Evolutionary conservation across 768 basidiomycete genomes (phyloP), one percentile per base, ranked within the genome.

Genomic region (Sutorius australiensis): DNA sequence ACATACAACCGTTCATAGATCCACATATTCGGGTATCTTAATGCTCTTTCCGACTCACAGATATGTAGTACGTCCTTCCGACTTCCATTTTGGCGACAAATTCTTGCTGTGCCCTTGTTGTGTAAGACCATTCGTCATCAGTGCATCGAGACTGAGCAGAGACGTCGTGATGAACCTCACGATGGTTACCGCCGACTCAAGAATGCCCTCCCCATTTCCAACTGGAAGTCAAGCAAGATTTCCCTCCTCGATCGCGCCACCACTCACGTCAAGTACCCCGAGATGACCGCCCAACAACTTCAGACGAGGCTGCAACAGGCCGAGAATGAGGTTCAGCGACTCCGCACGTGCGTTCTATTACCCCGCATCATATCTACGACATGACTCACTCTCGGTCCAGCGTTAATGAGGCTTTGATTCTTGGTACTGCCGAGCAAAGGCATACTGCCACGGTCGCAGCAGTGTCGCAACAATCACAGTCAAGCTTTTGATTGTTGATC

Each of bases 181-280:
- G n/a, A n/a, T n/a, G n/a, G n/a, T n/a, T n/a, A n/a, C n/a, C n/a
- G n/a, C 62, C 82, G 87, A 53, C 84, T 95, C 75, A 92, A 92
- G 81, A 88, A 92, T 63, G 87, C 86, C 51, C 84, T 95, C 61
- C 93, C 93, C 28, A 78, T 86, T 54, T 89, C 87, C 43, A 93
- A 92, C 76, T 91, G 93, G 79, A 91, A 93, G 78, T 85, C 89
- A 9, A 91, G 87, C 80, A 95, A 95, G 75, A 89, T 92, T 48
- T 89, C 86, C 57, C 76, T 95, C 51, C 80, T 95, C 61, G 93
- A 95, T 64, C 84, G 92, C 65, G 89, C 92, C 38, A 89, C 89
- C 58, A 84, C 82, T 48, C 90, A 94, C 73, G 87, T 95, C 76
- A 82, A 84, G 73, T 85, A 89, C 61, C 85, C 93, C 63, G 89